phyloP scores from a whole-genome alignment of 2,329 filamentous ascomycete genomes.

The Beauveria bassiana region DNA sequence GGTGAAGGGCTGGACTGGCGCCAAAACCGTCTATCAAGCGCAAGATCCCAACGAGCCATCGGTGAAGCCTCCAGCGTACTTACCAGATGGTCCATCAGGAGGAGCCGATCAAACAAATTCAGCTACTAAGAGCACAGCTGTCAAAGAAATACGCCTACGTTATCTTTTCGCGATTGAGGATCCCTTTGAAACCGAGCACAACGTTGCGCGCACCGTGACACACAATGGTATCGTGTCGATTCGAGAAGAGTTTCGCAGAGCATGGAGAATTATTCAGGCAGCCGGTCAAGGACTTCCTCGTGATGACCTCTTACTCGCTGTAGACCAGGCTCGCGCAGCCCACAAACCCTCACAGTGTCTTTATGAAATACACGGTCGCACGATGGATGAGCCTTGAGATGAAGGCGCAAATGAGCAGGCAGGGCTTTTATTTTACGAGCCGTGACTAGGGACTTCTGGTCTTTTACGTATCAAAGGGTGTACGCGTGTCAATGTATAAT shows the following conservation, averaged over 20 bases:
- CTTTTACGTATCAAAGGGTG: not conserved
- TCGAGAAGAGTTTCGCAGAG: conserved; percentile 74
- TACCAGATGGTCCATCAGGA: conserved; percentile 17
- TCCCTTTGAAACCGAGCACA: conserved; percentile 82
- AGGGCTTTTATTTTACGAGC: no score
- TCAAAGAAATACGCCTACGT: conserved; percentile 67
- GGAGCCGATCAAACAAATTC: conserved; percentile 9
- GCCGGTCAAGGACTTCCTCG: conserved; percentile 33
- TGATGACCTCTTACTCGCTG: conserved; percentile 48
- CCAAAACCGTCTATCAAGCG: conserved; percentile 58
- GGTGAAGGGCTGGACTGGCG: conserved; percentile 80
- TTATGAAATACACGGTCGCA: conserved; percentile 27
- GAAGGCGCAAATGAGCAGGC: no score
- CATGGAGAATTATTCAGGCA: conserved; percentile 60
- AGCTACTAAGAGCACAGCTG: conserved; percentile 28
- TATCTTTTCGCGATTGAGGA: conserved; percentile 89
- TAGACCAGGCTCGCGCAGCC: conserved; percentile 22
- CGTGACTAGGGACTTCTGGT: no score
- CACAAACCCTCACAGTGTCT: conserved; percentile 16
- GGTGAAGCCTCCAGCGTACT: conserved; percentile 5
- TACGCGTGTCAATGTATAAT: not conserved
- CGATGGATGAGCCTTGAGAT: not conserved
- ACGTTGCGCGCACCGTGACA: conserved; percentile 79
- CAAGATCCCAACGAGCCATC: conserved; percentile 24
- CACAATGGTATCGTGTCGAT: conserved; percentile 76